Conservation (phyloP, 2,329 filamentous ascomycete genomes). For the Xylariaceae sp. region DNA sequence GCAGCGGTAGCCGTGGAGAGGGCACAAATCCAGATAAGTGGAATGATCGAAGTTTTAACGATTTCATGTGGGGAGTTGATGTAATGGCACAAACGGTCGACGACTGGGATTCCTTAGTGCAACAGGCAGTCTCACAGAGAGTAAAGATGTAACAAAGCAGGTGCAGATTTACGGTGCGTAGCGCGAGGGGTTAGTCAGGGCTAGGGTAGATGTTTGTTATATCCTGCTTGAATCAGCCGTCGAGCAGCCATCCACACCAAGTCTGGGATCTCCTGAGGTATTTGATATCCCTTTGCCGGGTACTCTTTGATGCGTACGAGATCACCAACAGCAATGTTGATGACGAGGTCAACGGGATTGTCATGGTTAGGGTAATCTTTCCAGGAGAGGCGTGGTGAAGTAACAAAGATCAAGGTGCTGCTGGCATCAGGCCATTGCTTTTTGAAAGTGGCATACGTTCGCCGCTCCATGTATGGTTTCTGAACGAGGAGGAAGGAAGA, state of each 20-base stretch:
- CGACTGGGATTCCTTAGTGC: slow-evolving; percentile 17
- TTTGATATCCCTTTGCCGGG: slow-evolving; percentile 42
- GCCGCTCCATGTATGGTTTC: slow-evolving; percentile 49
- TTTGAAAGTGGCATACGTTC: slow-evolving; percentile 45
- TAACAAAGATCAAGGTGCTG: slow-evolving; percentile 36
- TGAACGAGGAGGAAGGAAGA: slow-evolving; percentile 43
- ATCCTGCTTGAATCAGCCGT: slow-evolving; percentile 40
- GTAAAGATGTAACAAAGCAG: too few species aligned
- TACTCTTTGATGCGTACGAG: slow-evolving; percentile 43
- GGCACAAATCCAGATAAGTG: slow-evolving; percentile 27
- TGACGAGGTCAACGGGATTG: slow-evolving; percentile 42
- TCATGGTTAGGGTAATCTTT: slow-evolving; percentile 40
- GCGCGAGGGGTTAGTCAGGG: neutral
- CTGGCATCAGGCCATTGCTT: slow-evolving; percentile 43
- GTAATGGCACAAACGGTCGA: slow-evolving; percentile 30
- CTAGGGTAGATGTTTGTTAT: slow-evolving; percentile 38
- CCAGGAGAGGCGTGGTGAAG: slow-evolving; percentile 40
- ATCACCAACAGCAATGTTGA: slow-evolving; percentile 45
- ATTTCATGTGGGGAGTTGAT: slow-evolving; percentile 33
- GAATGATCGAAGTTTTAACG: slow-evolving; percentile 25
- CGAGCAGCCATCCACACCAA: slow-evolving; percentile 42
- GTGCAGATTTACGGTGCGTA: too few species aligned
- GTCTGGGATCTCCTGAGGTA: slow-evolving; percentile 40
- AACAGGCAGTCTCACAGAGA: neutral
- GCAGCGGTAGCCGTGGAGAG: slow-evolving; percentile 3